Percentiles rank a stretch among this genome's conserved stretches.
These are phyloP conservation scores for Cytospora schulzeri DNA, from an alignment of 2,329 filamentous ascomycete genomes.

Conservation along the genomic window DNA sequence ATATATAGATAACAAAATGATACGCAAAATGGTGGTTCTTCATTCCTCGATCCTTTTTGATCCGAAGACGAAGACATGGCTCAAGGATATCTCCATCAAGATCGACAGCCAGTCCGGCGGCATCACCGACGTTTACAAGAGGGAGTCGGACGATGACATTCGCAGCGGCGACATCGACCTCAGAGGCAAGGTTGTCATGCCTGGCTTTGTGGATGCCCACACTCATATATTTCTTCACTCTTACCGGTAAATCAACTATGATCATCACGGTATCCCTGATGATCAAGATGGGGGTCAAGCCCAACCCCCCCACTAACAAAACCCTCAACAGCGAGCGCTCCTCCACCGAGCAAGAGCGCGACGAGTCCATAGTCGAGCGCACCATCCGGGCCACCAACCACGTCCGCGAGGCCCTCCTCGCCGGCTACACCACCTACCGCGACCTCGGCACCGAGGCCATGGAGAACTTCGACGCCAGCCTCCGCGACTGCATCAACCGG, in stretches of 20 bases:
- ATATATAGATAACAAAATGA: slow-evolving; percentile 16
- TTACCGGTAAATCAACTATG: slow-evolving; percentile 40
- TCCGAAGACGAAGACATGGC: slow-evolving; percentile 44
- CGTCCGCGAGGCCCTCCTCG: slow-evolving; percentile 52
- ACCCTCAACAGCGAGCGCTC: slow-evolving; percentile 39
- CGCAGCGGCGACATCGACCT: slow-evolving; percentile 51
- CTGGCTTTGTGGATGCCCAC: slow-evolving; percentile 57
- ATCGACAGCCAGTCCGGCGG: slow-evolving; percentile 44
- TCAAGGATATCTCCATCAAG: slow-evolving; percentile 45
- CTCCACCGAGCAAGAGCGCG: slow-evolving; percentile 53
- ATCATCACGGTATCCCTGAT: slow-evolving; percentile 13
- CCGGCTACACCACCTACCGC: slow-evolving; percentile 61
- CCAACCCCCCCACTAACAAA: slow-evolving; percentile 5
- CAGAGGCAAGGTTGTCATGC: slow-evolving; percentile 53
- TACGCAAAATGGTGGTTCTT: slow-evolving; percentile 35
- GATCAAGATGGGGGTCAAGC: not conserved
- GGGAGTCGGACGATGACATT: slow-evolving; percentile 33
- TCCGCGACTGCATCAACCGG: slow-evolving; percentile 57
- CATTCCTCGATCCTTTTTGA: slow-evolving; percentile 53
- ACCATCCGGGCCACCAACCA: slow-evolving; percentile 57
- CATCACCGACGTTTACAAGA: slow-evolving; percentile 41
- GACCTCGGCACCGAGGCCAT: slow-evolving; percentile 58
- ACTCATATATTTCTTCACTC: slow-evolving; percentile 59
- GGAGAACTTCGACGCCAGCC: slow-evolving; percentile 50
- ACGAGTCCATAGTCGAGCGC: slow-evolving; percentile 60